A percentile compares a stretch with the other conserved stretches of the same genome.
phyloP scores from a whole-genome alignment of 495 filamentous ascomycete genomes.

The Trichoderma virens region DNA sequence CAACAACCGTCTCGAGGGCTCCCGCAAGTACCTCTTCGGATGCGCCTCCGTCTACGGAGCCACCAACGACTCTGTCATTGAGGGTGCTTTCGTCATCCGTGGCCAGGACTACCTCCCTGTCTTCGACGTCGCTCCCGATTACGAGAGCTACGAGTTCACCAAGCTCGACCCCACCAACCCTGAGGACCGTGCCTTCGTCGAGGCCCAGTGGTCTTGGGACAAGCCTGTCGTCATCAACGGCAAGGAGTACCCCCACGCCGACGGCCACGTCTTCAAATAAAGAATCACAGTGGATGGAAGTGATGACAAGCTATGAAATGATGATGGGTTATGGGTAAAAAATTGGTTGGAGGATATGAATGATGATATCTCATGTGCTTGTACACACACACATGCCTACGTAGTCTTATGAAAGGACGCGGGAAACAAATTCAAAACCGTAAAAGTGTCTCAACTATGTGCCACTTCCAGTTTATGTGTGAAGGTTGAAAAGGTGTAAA shows the following conservation, averaged over 20 bases:
- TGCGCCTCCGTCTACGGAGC: constrained; percentile 79
- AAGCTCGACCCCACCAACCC: constrained; percentile 85
- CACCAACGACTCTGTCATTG: constrained; percentile 79
- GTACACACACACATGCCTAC: not conserved
- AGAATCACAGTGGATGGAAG: constrained; percentile 17
- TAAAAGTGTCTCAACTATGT: not conserved
- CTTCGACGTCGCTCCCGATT: constrained; percentile 95
- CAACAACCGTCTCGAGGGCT: constrained; percentile 93
- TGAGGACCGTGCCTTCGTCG: constrained; percentile 75
- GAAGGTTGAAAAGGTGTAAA: not conserved
- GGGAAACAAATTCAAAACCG: not conserved
- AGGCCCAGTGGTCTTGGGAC: constrained; percentile 82
- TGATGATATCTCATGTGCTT: not conserved
- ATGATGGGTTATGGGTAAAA: constrained; percentile 22
- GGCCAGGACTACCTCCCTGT: constrained; percentile 79
- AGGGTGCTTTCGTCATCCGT: constrained; percentile 88
- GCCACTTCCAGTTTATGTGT: not conserved
- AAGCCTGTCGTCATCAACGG: constrained; percentile 67
- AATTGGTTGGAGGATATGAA: constrained; percentile 12
- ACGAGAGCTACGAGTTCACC: constrained; percentile 89
- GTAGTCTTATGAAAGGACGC: not conserved
- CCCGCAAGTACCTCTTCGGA: constrained; percentile 98
- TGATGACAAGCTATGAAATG: constrained; percentile 17
- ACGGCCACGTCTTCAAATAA: constrained; percentile 98
- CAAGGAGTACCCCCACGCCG: constrained; percentile 67